Evolutionary conservation across 192 early-diverging fungal species (phyloP), one percentile per base, ranked within the genome.

Genomic region (Backusella macrospora): DNA sequence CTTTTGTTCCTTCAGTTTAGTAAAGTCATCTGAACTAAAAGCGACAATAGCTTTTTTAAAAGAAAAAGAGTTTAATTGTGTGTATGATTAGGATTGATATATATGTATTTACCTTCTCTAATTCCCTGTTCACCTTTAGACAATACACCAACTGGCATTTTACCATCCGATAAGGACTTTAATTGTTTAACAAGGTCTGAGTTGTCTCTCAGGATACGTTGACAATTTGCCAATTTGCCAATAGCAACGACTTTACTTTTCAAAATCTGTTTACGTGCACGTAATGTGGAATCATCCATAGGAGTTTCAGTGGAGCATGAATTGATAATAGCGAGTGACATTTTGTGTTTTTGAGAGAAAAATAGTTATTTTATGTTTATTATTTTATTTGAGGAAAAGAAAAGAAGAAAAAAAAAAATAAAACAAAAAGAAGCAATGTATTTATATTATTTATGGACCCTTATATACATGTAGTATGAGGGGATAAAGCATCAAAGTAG

Each of bases 161-260:
- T 75, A 14, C 49, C 49, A 48, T 62, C 44, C 13, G 46, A 43
- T 34, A 68, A 68, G 7, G 47, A 5, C 40, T 75, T 75, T 37
- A 75, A 46, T 26, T 75, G 65, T 26, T 38, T 52, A 34, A 75
- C 49, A 45, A 75, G 55, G 29, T 67, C 48, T n/a, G 73, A 48
- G 21, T 75, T 49, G 10, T 67, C 66, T 52, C 37, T 29, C 23
- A 75, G 37, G 12, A 75, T 15, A 46, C 40, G 18, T 0, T 59
- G 68, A 21, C 23, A 38, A 16, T 43, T 67, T 59, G 73, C 67
- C 65, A 75, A 23, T 34, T 68, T 67, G 13, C 73, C 73, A 49
- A 75, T 75, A 37, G 73, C 73, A 45, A 75, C 39, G 0, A 75
- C 73, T 44, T 75, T 75, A 45, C 45, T 68, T 52, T 75, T 75